These are phyloP conservation scores for Starmera amethionina DNA, from an alignment of 805 yeast species.

Conservation along the genomic window DNA sequence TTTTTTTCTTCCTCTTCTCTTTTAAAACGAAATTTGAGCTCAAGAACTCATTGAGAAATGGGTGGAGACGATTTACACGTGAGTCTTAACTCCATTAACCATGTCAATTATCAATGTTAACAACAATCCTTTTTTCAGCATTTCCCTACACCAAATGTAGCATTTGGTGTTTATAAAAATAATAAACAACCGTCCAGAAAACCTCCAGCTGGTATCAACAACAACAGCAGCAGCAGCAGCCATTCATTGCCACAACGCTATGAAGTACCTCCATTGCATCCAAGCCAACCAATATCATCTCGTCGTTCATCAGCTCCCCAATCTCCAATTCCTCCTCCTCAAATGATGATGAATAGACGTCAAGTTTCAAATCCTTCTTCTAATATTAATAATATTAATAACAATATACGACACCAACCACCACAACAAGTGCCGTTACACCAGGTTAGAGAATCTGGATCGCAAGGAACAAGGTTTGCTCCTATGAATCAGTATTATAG, in stretches of 20 bases:
- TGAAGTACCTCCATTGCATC: conserved; percentile 5
- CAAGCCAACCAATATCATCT: conserved; percentile 1
- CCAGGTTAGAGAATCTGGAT: background rate
- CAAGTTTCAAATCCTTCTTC: background rate
- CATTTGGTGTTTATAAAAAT: conserved; percentile 15
- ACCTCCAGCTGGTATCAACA: background rate
- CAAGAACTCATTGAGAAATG: too few species aligned
- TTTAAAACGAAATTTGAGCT: too few species aligned
- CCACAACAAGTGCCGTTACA: conserved; percentile 1
- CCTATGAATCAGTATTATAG: background rate
- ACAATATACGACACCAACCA: conserved; percentile 1
- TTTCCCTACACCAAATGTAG: conserved; percentile 20
- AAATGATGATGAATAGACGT: too few species aligned
- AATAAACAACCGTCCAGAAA: conserved; percentile 1
- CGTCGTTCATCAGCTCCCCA: conserved; percentile 1
- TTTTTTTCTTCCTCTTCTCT: too few species aligned
- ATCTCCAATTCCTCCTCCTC: background rate
- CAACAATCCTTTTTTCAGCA: background rate
- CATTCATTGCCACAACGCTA: background rate
- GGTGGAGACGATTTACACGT: conserved; percentile 20
- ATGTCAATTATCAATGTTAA: too few species aligned
- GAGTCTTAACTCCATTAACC: too few species aligned
- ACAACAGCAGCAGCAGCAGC: background rate
- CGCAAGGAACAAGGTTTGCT: background rate
- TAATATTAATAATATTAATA: background rate